Base-by-base conservation (phyloP, 139 green algal species). In the Picochlorum sp. region DNA sequence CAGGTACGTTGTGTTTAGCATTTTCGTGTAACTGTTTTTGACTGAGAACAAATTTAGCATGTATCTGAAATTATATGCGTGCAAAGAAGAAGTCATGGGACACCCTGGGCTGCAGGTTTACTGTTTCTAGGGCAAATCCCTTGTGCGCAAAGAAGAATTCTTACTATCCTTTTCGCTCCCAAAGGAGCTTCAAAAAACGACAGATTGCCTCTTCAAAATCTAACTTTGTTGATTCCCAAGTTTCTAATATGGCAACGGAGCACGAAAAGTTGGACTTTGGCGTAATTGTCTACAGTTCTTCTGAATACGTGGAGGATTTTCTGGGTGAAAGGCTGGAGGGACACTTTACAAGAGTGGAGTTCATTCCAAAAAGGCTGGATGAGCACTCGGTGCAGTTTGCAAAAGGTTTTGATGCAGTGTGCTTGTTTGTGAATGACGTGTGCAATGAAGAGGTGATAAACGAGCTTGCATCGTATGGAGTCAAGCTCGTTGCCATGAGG, bases 381-480 rank as follows among this genome's bases (percentile, higher is more conserved):
- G 26, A 47, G 10, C 20, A 74, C 12, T 85, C 76, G 1, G 79
- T 76, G 2, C 20, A 54, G 7, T 58, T 92, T 13, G 81, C 80
- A 0, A 14, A 53, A 2, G 76, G 66, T 3, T 68, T 25, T 61
- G 54, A 76, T 7, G 77, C 63, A 0, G 72, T 78, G 7, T 72
- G 69, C 50, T 25, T 76, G 0, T 94, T 94, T 68, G 85, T 94
- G 2, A 88, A 89, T 44, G 85, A 90, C 59, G 9, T 64, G 39
- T 35, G 22, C 10, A 32, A 70, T 22, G 52, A 29, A 12, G 50
- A 86, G 67, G 68, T 76, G 7, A 40, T 86, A 7, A 22, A 73
- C 8, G 44, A 47, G 8, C 78, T 94, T 37, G 66, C 66, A 1
- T 57, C 76, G 8, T 18, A 25, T 4, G 81, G 83, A 5, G 76